phyloP scores from a whole-genome alignment of 495 filamentous ascomycete genomes.

The Cudoniella acicularis region DNA sequence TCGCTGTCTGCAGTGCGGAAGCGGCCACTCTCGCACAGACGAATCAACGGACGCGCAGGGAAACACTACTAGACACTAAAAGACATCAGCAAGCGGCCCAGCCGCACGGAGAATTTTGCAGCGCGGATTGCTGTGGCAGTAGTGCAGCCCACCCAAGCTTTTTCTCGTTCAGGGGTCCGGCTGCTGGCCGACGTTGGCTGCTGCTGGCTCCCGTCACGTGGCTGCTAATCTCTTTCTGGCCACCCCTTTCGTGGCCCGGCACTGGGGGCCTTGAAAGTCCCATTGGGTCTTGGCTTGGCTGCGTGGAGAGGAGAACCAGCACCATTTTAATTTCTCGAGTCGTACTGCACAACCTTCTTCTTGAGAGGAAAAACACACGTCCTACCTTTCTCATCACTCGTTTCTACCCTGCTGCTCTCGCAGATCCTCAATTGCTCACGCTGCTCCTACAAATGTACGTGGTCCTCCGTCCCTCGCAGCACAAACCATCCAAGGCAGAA shows the following conservation, averaged over 20 bases:
- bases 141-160: background rate
- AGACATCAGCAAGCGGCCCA: background rate
- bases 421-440: background rate
- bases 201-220: too few relatives aligned
- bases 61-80: background rate
- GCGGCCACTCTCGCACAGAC: background rate
- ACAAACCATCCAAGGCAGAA: background rate
- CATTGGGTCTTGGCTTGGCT: background rate
- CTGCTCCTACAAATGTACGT: background rate
- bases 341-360: conserved; percentile 6
- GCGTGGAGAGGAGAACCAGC: background rate
- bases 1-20: background rate
- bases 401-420: background rate
- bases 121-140: background rate
- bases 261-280: too few relatives aligned
- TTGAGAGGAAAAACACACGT: background rate
- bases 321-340: conserved; percentile 10
- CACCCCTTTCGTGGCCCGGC: conserved; percentile 5
- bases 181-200: too few relatives aligned
- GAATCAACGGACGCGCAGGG: background rate
- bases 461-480: background rate
- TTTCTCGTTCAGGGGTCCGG: too few relatives aligned
- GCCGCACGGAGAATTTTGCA: background rate
- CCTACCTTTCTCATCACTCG: background rate
- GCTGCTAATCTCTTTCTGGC: too few relatives aligned